Base-by-base conservation (phyloP, 129 eudicot species). In the Artemisia annua region DNA sequence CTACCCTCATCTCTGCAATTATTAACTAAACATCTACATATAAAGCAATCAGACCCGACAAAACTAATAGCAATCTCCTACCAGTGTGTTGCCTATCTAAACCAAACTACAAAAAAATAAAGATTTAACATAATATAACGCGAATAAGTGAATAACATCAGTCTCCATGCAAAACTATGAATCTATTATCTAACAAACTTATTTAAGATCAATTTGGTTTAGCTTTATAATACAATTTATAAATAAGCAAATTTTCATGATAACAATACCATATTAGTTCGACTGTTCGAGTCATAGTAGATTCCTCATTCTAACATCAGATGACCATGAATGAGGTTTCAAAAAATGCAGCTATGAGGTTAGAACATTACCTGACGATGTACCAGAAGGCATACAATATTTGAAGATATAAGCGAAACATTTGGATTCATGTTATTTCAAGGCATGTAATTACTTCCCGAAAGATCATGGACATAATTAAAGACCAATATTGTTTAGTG, bases 51-150 rank as follows among this genome's bases (percentile, higher is more conserved):
- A 11, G 49, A 72, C 82, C 77, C 72, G 17, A 63, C 72, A 63
- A 63, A 46, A 70, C 35, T 17, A 63, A 78, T 54, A 78, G 54
- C 77, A 78, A 71, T 78, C 82, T 78, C 82, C 82, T 10, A 20
- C 11, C 10, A 43, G 12, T 60, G 69, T 59, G 68, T 58, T 72
- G 24, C 64, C 72, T 65, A 63, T 35, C 16, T 51, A 8, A n/a
- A 52, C 48, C 62, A 60, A 69, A 51, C 59, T 44, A 60, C 20
- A 63, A 73, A 63, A 65, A 65, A 7, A n/a, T n/a, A 28, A 26
- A 8, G 12, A 16, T 62, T 62, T 35, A 62, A 52, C 67, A 24
- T 49, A 60, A 30, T 18, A 66, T 49, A 70, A 11, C 46, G 70
- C 30, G 30, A 26, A 26, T 26, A 26, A 26, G 1, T 26, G 4